A percentile compares a stretch with the other conserved stretches of the same genome.
Evolutionary conservation across 129 eudicot genomes (phyloP).

Genomic region (Daucus carota): DH1_v3.0 NC_030382.2:41425001-41425500

Average conservation of each 20-base stretch:
- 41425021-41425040: not conserved
- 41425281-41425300: not conserved
- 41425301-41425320: not conserved
- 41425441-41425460: not conserved
- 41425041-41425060: not conserved
- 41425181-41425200: slow-evolving; percentile 82
- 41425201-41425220: slow-evolving; percentile 78
- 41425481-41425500: not conserved
- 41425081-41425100: not conserved
- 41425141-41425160: slow-evolving; percentile 64
- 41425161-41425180: slow-evolving; percentile 81
- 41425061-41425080: not conserved
- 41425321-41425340: not conserved
- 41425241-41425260: not conserved
- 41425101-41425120: slow-evolving; percentile 82
- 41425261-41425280: not conserved
- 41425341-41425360: no score
- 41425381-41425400: not conserved
- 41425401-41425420: slow-evolving; percentile 1
- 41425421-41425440: not conserved
- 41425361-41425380: not conserved
- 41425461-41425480: not conserved
- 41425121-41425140: slow-evolving; percentile 90
- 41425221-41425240: not conserved
- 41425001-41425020: not conserved